Evolutionary conservation across 2,329 filamentous ascomycete genomes (phyloP), one percentile per base, ranked within the genome.

Genomic region (Trichoderma semiorbis): DNA sequence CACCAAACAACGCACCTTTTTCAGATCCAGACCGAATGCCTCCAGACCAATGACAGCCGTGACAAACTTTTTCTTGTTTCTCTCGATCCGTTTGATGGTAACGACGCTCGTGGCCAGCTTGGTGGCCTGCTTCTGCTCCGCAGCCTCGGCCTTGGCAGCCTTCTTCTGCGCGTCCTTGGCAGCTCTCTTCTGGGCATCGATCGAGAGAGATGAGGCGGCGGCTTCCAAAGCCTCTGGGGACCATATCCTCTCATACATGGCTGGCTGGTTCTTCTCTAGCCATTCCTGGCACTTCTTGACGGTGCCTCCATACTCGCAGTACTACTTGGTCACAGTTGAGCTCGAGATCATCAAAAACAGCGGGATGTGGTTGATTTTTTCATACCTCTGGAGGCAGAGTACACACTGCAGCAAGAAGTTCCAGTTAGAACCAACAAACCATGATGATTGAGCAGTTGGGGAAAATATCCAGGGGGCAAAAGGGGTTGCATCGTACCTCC

Each of bases 161-260:
- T 99, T 98, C 87, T 98, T 99, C 78, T 94, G 91, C 39, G 95
- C 94, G 82, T 99, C 96, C 82, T 98, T 98, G 75, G 94, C 94
- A 70, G 95, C 95, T 77, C 95, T 93, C 85, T 98, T 95, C 82
- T 97, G 94, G 66, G 94, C 95, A 74, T 96, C 94, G 79, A 98
- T 85, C 68, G 93, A 96, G 75, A 99, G 91, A 43, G 93, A 90
- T 69, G 93, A 92, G 67, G 97, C 92, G 76, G 94, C 94, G 74
- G 93, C 92, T 82, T 92, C 91, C 74, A 98, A 85, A 18, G 93
- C 92, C 84, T 95, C 93, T 93, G 92, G 88, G 64, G 94, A 97
- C 88, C 97, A 98, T 82, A 99, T 88, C 77, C 86, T 85, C 74
- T 88, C 83, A 83, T 97, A 97, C 81, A 98, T 84, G 61, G 88